Evolutionary conservation across 805 yeast species (phyloP), one percentile per base, ranked within the genome.

Genomic region (Yamadazyma scolyti): DNA sequence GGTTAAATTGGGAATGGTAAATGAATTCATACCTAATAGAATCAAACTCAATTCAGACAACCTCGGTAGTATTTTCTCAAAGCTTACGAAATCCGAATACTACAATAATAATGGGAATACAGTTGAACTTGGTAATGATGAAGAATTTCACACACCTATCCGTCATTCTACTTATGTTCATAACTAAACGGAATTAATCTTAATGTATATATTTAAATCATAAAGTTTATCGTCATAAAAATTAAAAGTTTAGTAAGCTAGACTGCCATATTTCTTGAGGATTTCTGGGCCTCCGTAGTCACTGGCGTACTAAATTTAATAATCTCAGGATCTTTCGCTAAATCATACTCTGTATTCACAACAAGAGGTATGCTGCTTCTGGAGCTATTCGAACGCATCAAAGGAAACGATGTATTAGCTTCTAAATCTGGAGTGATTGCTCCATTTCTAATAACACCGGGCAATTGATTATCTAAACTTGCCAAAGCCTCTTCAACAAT

Each of bases 31-130:
- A 2, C 32, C 38, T 5, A 36, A 45, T 5, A 54, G 79, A 42
- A 31, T 73, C 5, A 39, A 39, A 16, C 48, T 69, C 29, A 73
- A 73, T 43, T 21, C 46, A 9, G 46, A 44, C 2, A 47, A 36
- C 17, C 38, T 71, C 10, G 74, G 73, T 37, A 56, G 54, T 0
- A 39, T 59, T 6, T 64, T 44, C 31, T 21, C 18, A 12, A 48
- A 48, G 28, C 20, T 29, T 5, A 14, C n/a, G n/a, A n/a, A n/a
- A n/a, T 12, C 6, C 27, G 10, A 25, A 15, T 14, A 7, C 11
- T n/a, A n/a, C n/a, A n/a, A n/a, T n/a, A n/a, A n/a, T n/a, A n/a
- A n/a, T n/a, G n/a, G n/a, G n/a, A 9, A 23, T 8, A 8, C n/a
- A 23, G 8, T 8, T 7, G 12, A 23, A 8, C 13, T 9, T 7